phyloP scores from a whole-genome alignment of 2,329 filamentous ascomycete genomes.

The Trichophyton rubrum region DNA sequence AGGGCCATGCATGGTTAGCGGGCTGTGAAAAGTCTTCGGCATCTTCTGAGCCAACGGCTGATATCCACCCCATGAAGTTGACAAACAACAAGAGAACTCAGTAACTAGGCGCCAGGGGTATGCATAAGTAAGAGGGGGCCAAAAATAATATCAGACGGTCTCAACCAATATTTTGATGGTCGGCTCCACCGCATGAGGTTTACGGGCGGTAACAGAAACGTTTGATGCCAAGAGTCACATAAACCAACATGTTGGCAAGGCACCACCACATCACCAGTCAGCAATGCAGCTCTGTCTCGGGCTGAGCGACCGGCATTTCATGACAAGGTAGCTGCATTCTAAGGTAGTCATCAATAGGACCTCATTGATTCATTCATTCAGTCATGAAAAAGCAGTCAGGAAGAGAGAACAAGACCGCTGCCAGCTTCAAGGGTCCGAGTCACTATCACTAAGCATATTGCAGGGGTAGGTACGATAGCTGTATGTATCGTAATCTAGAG shows the following conservation, averaged over 20 bases:
- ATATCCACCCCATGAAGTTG: not conserved
- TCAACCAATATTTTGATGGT: not conserved
- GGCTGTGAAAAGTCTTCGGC: too few relatives aligned
- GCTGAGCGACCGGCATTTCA: not conserved
- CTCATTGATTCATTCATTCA: not conserved
- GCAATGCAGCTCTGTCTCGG: too few relatives aligned
- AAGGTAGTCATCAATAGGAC: not conserved
- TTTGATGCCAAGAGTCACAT: not conserved
- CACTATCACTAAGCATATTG: conserved; percentile 20
- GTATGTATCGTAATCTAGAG: conserved; percentile 22
- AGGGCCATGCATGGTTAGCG: not conserved
- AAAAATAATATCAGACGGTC: not conserved
- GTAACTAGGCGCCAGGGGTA: not conserved
- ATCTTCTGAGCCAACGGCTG: not conserved
- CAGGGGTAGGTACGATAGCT: conserved; percentile 16
- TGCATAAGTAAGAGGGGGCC: not conserved
- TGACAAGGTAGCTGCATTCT: not conserved
- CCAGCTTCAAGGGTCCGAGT: not conserved
- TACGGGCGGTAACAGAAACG: not conserved
- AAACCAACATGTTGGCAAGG: too few relatives aligned
- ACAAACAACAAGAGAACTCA: not conserved
- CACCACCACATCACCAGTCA: too few relatives aligned
- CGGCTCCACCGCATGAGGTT: not conserved
- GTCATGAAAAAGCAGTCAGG: not conserved
- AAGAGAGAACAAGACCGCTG: too few relatives aligned